phyloP scores from a whole-genome alignment of 2,329 filamentous ascomycete genomes.

The Pseudohalonectria lignicola region DNA sequence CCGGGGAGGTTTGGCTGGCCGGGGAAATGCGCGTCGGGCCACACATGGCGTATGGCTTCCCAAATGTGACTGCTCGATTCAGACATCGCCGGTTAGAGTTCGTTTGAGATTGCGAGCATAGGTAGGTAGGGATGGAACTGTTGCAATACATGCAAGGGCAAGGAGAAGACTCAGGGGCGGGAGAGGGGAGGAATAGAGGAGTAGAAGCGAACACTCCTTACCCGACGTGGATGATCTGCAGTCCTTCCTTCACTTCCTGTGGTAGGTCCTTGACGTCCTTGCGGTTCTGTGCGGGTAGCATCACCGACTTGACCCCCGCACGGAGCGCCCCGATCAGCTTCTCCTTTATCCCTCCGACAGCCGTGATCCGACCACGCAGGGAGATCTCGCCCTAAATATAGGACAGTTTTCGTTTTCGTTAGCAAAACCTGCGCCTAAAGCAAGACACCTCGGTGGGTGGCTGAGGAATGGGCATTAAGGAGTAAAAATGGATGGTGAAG shows the following conservation, averaged over 20 bases:
- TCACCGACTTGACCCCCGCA: conserved; percentile 87
- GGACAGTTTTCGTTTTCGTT: conserved; percentile 13
- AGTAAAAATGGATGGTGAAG: no score
- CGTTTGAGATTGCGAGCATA: no score
- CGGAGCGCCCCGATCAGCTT: conserved; percentile 91
- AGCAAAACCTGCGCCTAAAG: no score
- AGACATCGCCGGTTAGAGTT: no score
- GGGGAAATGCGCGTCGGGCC: conserved; percentile 83
- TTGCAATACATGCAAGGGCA: no score
- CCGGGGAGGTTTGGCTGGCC: conserved; percentile 54
- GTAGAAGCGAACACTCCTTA: conserved; percentile 34
- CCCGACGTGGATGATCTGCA: conserved; percentile 85
- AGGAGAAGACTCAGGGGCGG: conserved; percentile 8
- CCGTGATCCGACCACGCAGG: conserved; percentile 79
- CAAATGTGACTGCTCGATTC: conserved; percentile 74
- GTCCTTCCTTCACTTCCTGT: conserved; percentile 72
- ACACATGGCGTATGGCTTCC: conserved; percentile 84
- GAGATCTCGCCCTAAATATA: conserved; percentile 52
- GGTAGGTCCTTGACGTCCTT: conserved; percentile 91
- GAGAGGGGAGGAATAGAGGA: conserved; percentile 6
- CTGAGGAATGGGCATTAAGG: no score
- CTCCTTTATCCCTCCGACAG: conserved; percentile 96
- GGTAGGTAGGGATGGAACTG: no score
- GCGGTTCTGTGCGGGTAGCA: conserved; percentile 77
- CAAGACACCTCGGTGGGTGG: no score